Conservation (phyloP, 805 yeast genomes). For the Spencermartinsiella europaea region DNA sequence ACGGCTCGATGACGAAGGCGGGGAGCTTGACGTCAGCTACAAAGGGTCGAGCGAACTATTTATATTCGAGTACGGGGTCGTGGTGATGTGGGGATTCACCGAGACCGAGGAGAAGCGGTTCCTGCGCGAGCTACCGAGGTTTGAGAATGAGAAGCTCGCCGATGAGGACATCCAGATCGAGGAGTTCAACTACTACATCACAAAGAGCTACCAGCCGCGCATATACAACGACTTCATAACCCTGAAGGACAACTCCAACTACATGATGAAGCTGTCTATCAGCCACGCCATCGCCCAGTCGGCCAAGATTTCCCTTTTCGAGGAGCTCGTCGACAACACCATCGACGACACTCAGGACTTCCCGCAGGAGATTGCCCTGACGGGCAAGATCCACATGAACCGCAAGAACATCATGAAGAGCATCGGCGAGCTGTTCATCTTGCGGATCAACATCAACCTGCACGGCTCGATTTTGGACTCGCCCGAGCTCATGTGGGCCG, state of each 20-base stretch:
- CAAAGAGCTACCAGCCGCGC: constrained; percentile 91
- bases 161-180: constrained; percentile 90
- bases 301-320: constrained; percentile 91
- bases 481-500: constrained; percentile 99
- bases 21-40: constrained; percentile 83
- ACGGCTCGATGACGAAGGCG: constrained; percentile 88
- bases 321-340: constrained; percentile 92
- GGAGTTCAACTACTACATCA: constrained; percentile 91
- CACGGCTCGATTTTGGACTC: constrained; percentile 74
- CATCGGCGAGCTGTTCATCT: constrained; percentile 90
- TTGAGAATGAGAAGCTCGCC: constrained; percentile 84
- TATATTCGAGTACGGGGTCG: constrained; percentile 94
- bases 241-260: constrained; percentile 79
- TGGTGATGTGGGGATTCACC: constrained; percentile 93
- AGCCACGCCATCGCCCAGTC: constrained; percentile 96
- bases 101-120: constrained; percentile 78
- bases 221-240: constrained; percentile 95
- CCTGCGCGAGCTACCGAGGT: constrained; percentile 76
- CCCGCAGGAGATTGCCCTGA: constrained; percentile 90
- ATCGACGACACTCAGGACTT: constrained; percentile 96
- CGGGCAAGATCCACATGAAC: constrained; percentile 93
- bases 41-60: constrained; percentile 67
- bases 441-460: constrained; percentile 43
- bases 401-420: constrained; percentile 95
- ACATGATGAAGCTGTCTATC: constrained; percentile 86